These are phyloP conservation scores for Umbelopsis vinacea DNA, from an alignment of 192 early-diverging fungal species.

Conservation along the genomic window DNA sequence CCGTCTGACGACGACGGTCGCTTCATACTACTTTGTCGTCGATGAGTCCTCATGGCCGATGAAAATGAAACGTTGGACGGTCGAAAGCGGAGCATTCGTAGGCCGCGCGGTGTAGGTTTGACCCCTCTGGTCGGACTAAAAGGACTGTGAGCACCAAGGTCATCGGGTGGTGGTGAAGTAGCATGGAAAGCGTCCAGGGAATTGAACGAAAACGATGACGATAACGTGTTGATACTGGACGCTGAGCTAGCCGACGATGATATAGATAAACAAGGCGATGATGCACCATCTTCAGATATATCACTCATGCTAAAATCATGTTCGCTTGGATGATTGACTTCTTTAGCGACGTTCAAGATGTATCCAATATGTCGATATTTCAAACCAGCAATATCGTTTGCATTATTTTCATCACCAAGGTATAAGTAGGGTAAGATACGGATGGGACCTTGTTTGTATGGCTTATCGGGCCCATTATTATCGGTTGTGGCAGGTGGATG, in stretches of 20 bases:
- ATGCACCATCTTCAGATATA: conserved; percentile 1
- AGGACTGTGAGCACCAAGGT: conserved; percentile 2
- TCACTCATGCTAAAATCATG: conserved; percentile 6
- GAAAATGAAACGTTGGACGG: conserved; percentile 2
- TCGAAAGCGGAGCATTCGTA: background rate
- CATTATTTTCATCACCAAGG: conserved; percentile 69
- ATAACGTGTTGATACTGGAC: conserved; percentile 5
- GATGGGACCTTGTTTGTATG: conserved; percentile 62
- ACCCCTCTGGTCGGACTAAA: conserved; percentile 10
- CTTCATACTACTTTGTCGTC: background rate
- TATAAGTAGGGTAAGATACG: conserved; percentile 68
- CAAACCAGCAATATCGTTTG: conserved; percentile 54
- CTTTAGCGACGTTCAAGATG: conserved; percentile 81
- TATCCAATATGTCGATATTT: conserved; percentile 53
- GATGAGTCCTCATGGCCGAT: background rate
- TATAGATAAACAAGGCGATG: background rate
- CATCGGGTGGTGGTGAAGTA: background rate
- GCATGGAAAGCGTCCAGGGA: background rate
- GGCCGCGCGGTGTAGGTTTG: background rate
- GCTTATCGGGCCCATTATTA: conserved; percentile 20
- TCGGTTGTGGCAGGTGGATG: background rate
- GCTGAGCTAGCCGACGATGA: conserved; percentile 15
- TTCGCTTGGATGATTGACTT: conserved; percentile 53
- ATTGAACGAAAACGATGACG: background rate
- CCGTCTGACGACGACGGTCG: background rate